Evolutionary conservation across 2,329 filamentous ascomycete genomes (phyloP), one percentile per base, ranked within the genome.

Genomic region (Calonectria hongkongensis): DNA sequence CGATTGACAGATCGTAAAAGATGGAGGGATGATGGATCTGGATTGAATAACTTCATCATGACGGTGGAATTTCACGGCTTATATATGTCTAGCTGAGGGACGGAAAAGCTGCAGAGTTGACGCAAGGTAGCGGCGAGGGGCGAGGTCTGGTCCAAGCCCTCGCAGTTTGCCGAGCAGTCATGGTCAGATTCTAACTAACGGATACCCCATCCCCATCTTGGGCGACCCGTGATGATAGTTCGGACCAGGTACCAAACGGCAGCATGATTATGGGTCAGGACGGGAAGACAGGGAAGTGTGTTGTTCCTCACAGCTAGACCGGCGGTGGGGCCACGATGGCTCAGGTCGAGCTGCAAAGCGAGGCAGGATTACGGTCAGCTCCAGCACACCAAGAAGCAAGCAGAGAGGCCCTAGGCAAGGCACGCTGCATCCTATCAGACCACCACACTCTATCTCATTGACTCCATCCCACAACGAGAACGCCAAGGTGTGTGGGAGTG

Each of bases 61-160:
- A 15, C 28, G 50, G 75, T 68, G 77, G 67, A 41, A 10, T 60
- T 9, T 48, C 48, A 41, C 43, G 36, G 63, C 71, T 56, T 79
- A 77, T 79, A 79, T 76, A 78, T 27, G 58, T 41, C 36, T n/a
- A 30, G 62, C 41, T 47, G 47, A 9, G n/a, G 41, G 50, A 41
- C 5, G 56, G 21, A 56, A 43, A 62, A 47, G 45, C 66, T 33
- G 62, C 27, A 58, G 16, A 33, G 67, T 47, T 47, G n/a, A 51
- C 47, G 30, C 36, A 54, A 54, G 43, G 51, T 65, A 50, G 41
- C 56, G 60, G 21, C 25, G 36, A 50, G 25, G 58, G 50, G 18
- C 36, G 36, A 15, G 45, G 21, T 41, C 43, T 43, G 62, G 48
- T 18, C 43, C 33, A 45, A 51, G 33, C 43, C 36, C 62, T 43